Conservation (phyloP, 805 yeast genomes). For the Schwanniomyces polymorphus region DNA sequence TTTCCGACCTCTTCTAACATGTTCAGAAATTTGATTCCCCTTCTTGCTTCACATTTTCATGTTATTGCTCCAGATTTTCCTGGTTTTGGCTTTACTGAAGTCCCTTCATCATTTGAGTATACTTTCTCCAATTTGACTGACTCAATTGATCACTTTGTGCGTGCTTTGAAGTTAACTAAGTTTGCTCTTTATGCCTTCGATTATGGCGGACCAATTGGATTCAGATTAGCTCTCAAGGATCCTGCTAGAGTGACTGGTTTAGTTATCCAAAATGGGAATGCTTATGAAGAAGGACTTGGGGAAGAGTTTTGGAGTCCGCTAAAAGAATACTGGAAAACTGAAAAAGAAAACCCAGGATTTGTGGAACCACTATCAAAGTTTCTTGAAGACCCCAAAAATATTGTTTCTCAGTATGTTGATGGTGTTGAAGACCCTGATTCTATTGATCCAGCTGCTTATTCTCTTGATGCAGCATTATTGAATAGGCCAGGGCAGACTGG, state of each 20-base stretch:
- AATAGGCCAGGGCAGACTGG: constrained; percentile 15
- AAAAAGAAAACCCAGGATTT: background rate
- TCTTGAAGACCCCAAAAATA: constrained; percentile 9
- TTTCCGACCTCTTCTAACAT: constrained; percentile 44
- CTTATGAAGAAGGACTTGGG: constrained; percentile 43
- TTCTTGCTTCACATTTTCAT: constrained; percentile 33
- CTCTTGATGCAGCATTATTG: constrained; percentile 28
- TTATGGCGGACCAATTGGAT: constrained; percentile 45
- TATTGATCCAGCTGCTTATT: constrained; percentile 31
- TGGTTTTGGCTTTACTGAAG: constrained; percentile 37
- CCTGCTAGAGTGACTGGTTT: constrained; percentile 30
- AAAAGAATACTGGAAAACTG: constrained; percentile 8
- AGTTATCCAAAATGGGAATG: constrained; percentile 45
- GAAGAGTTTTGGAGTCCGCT: constrained; percentile 38
- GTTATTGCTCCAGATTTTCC: constrained; percentile 49
- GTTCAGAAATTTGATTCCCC: constrained; percentile 37
- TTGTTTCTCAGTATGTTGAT: constrained; percentile 25
- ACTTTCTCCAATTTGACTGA: constrained; percentile 31
- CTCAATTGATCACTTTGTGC: constrained; percentile 28
- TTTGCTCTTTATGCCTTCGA: constrained; percentile 40
- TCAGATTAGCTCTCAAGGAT: constrained; percentile 32
- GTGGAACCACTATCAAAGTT: background rate
- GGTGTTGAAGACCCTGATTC: constrained; percentile 23
- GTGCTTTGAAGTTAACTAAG: constrained; percentile 19
- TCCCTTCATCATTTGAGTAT: constrained; percentile 23